Conservation (phyloP, 2,329 filamentous ascomycete genomes). For the Botryotinia calthae region DNA sequence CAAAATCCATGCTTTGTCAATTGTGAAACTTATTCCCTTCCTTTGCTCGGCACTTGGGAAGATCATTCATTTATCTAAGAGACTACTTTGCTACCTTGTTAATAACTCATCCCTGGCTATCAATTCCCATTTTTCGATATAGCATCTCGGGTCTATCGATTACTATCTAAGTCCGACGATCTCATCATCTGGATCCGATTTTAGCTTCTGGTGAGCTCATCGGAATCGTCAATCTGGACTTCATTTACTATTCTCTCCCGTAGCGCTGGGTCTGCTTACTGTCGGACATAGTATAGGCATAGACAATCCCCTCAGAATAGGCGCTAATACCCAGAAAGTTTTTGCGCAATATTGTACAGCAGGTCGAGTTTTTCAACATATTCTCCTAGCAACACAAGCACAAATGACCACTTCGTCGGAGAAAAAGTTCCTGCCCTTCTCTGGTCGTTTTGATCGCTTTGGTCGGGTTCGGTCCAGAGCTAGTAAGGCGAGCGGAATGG, state of each 20-base stretch:
- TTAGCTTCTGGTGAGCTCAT: not conserved
- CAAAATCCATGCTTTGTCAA: not conserved
- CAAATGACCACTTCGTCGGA: constrained; percentile 10
- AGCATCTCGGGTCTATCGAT: constrained; percentile 8
- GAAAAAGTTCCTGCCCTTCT: not conserved
- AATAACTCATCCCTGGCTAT: constrained; percentile 13
- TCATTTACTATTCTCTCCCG: not conserved
- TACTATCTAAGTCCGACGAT: constrained; percentile 7
- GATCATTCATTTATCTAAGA: constrained; percentile 15
- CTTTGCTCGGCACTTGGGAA: constrained; percentile 16
- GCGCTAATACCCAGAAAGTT: constrained; percentile 6
- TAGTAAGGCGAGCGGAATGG: constrained; percentile 2
- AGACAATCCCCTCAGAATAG: not conserved
- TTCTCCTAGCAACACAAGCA: constrained; percentile 20
- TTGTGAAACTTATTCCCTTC: constrained; percentile 15
- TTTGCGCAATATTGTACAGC: constrained; percentile 22
- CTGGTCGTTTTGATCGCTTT: not conserved
- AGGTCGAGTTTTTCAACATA: constrained; percentile 17
- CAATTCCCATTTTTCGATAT: constrained; percentile 4
- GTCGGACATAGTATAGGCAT: not conserved
- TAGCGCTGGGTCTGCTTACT: constrained; percentile 9
- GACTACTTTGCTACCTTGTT: not conserved
- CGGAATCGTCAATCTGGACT: not conserved
- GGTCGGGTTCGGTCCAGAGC: constrained; percentile 14
- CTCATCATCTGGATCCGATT: constrained; percentile 10